Evolutionary conservation across 306 rosid genomes (phyloP), one percentile per base, ranked within the genome.

Genomic region (Vachellia pachyceras): DNA sequence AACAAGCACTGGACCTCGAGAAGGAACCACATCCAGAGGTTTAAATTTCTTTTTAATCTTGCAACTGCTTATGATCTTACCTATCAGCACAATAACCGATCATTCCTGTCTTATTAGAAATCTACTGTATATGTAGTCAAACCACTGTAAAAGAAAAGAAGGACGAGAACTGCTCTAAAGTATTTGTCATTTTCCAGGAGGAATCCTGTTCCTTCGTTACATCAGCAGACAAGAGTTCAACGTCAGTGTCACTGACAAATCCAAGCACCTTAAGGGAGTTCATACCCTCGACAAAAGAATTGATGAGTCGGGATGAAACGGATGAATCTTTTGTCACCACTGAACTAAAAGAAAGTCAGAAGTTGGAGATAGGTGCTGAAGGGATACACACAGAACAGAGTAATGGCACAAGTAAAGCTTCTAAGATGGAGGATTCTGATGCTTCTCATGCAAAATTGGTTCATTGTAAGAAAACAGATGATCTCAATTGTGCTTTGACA

Each of bases 11-110:
- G 80, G 93, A 90, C 87, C 86, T 90, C 81, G 94, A 89, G 87
- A 91, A 85, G 79, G 94, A 88, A 81, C 92, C 89, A 69, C 80
- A 77, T 73, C 85, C 88, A 22, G 91, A 93, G 97, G 99, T 95
- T 79, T 78, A 69, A 82, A 77, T 80, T 58, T 82, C 10, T 22
- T 64, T 80, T 74, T 77, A 20, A 9, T 60, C 75, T 70, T 47
- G 25, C 55, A 66, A 55, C 55, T 63, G 52, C 23, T 61, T 45
- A 39, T 60, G 69, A 46, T 73, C 71, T 77, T 77, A 45, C 54
- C 69, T 75, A 74, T 79, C 74, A 61, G 50, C 54, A 18, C 69
- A 60, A 72, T 75, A 60, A 80, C 54, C 66, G 73, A 60, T 41
- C 76, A 44, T 79, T 49, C 77, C 83, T 70, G 54, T 69, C 75